These are phyloP conservation scores for Drechslerella stenobrocha DNA, from an alignment of 2,329 filamentous ascomycete genomes.

Conservation along the genomic window DNA sequence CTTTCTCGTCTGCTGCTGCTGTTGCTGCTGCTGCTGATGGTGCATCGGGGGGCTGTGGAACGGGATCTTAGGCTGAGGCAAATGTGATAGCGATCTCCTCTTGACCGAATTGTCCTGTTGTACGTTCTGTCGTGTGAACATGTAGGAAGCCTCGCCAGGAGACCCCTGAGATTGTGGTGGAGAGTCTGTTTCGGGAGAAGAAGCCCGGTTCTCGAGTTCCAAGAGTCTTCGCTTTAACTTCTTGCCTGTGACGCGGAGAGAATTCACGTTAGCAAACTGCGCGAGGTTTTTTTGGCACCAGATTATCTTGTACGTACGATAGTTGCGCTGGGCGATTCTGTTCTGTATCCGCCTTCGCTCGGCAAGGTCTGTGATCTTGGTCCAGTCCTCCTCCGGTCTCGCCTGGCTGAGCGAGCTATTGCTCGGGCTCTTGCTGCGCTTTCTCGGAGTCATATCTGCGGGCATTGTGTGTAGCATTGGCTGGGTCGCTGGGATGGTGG, in stretches of 20 bases:
- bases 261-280: conserved; percentile 15
- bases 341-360: conserved; percentile 71
- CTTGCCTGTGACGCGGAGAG: conserved; percentile 68
- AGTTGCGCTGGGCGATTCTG: conserved; percentile 71
- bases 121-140: conserved; percentile 27
- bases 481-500: conserved; percentile 20
- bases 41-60: conserved; percentile 46
- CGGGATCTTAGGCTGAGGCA: conserved; percentile 44
- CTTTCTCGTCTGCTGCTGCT: conserved; percentile 41
- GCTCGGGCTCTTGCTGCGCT: conserved; percentile 48
- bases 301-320: conserved; percentile 60
- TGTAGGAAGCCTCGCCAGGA: conserved; percentile 47
- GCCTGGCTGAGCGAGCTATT: conserved; percentile 47
- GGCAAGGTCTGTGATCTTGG: conserved; percentile 71
- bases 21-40: conserved; percentile 35
- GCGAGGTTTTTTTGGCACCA: not conserved
- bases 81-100: conserved; percentile 43
- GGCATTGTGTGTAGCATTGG: conserved; percentile 47
- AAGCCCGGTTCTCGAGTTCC: conserved; percentile 76
- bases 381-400: conserved; percentile 70
- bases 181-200: conserved; percentile 54
- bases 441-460: conserved; percentile 47
- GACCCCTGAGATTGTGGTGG: conserved; percentile 45
- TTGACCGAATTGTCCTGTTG: conserved; percentile 32
- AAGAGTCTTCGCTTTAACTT: conserved; percentile 88